Conservation (phyloP, 108 stramenopile genomes). For the Nitzschia putrida region DNA sequence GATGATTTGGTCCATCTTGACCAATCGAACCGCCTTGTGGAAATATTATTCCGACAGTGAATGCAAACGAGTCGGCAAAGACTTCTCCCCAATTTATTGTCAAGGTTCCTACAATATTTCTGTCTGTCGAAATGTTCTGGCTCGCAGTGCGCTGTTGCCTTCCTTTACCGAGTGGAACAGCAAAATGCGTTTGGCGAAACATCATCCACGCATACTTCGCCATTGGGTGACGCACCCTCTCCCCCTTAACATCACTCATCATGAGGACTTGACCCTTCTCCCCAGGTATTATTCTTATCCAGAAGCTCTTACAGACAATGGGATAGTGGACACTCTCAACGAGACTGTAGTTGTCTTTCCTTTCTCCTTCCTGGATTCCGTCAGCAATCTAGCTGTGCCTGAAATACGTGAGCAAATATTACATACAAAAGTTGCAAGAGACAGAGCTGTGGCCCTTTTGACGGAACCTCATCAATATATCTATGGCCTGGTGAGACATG, state of each 20-base stretch:
- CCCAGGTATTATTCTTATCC: no score
- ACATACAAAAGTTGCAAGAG: conserved; percentile 9
- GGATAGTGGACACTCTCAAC: no score
- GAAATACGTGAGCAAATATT: no score
- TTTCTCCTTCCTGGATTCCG: no score
- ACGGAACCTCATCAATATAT: background rate
- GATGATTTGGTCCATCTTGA: conserved; percentile 26
- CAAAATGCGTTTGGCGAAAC: background rate
- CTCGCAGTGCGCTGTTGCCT: conserved; percentile 18
- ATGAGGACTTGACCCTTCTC: no score
- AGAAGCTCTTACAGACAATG: no score
- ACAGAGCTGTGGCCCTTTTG: conserved; percentile 5
- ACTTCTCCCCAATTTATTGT: background rate
- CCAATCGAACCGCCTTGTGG: conserved; percentile 23
- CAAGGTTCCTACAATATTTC: background rate
- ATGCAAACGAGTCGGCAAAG: background rate
- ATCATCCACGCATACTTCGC: no score
- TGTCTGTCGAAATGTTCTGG: conserved; percentile 15
- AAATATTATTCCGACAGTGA: background rate
- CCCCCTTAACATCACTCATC: no score
- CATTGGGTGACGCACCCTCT: no score
- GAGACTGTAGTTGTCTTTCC: no score
- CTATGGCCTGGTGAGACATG: conserved; percentile 7
- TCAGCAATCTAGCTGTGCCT: background rate
- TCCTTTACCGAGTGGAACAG: conserved; percentile 24